Base-by-base conservation (phyloP, 805 yeast genomes). In the Candida awuae region DNA sequence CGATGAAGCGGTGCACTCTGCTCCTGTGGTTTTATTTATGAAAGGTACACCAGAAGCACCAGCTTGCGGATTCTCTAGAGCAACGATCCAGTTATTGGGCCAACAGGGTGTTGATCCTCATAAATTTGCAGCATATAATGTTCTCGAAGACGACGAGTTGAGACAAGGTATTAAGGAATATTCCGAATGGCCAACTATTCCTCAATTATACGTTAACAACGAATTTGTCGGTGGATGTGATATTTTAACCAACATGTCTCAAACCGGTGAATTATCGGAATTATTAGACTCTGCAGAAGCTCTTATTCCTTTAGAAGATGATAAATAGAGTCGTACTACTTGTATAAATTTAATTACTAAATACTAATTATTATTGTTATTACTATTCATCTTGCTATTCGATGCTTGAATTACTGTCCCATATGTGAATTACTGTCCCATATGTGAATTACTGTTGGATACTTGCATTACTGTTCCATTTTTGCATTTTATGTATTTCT, bases 211-310 rank as follows among this genome's bases (percentile, higher is more conserved):
- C 56, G 86, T 92, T 12, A 74, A 80, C 50, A 79, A 80, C 49
- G 98, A 92, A 58, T 92, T 92, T 57, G 73, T 92, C 38, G 99
- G 99, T 32, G 99, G 99, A 4, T 92, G 97, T 64, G 99, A 92
- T 62, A 88, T 92, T 47, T 71, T 92, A 38, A 85, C 82, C 57
- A 77, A 84, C 41, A 88, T 92, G 97, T 84, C 94, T 29, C 83
- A 81, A 52, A 59, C 67, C 38, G 98, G 98, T n/a, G 96, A 90
- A 55, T 73, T 92, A 39, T 77, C 87, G 14, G 88, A 88, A 41
- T 58, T 92, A 45, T 68, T 92, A 37, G 97, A 88, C 48, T 66
- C 74, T 40, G 84, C 83, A 39, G 74, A 77, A 36, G 92, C 84
- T 31, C 70, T 90, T 41, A 77, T 87, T 22, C 87, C 92, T 10